Percentiles rank a stretch among this genome's conserved stretches.
Conservation (phyloP, 192 early-diverging fungal genomes). For the Coemansia sp. region DNA sequence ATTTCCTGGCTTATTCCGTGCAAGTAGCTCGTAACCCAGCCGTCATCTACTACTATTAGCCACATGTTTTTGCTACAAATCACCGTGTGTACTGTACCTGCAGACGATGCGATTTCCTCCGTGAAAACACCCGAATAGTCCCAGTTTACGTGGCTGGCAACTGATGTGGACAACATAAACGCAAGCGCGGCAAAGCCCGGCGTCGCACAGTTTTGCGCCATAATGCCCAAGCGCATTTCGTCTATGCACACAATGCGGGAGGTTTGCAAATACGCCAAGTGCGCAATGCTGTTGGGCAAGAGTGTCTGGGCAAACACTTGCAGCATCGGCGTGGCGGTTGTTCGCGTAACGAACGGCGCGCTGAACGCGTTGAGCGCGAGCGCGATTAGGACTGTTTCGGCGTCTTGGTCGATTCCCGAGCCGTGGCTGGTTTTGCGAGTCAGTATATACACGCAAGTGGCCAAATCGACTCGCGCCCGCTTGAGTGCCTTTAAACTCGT, state of each 20-base stretch:
- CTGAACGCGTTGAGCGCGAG: slow-evolving; percentile 43
- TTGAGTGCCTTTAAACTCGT: slow-evolving; percentile 44
- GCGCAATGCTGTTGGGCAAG: slow-evolving; percentile 37
- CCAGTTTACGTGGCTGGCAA: slow-evolving; percentile 31
- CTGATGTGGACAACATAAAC: slow-evolving; percentile 46
- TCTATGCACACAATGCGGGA: slow-evolving; percentile 44
- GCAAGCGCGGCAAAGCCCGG: slow-evolving; percentile 48
- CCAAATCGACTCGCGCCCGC: slow-evolving; percentile 32
- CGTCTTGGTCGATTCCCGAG: slow-evolving; percentile 38
- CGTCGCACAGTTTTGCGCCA: slow-evolving; percentile 53
- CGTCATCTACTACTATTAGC: slow-evolving; percentile 26
- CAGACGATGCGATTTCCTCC: slow-evolving; percentile 33
- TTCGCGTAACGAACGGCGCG: not conserved
- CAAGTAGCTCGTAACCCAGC: slow-evolving; percentile 48
- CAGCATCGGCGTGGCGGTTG: slow-evolving; percentile 2
- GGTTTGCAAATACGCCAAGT: slow-evolving; percentile 41
- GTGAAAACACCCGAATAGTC: slow-evolving; percentile 29
- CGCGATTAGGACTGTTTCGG: slow-evolving; percentile 41
- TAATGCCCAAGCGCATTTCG: slow-evolving; percentile 52
- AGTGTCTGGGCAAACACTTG: slow-evolving; percentile 49
- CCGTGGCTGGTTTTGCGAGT: slow-evolving; percentile 34
- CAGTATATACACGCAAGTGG: slow-evolving; percentile 51
- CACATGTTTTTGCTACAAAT: not conserved
- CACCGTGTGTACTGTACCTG: slow-evolving; percentile 19
- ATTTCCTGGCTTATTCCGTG: slow-evolving; percentile 53